Percentiles rank a stretch among this genome's conserved stretches.
These are phyloP conservation scores for Marasmius sp. DNA, from an alignment of 1,284 basidiomycete genomes.

Conservation along the genomic window DNA sequence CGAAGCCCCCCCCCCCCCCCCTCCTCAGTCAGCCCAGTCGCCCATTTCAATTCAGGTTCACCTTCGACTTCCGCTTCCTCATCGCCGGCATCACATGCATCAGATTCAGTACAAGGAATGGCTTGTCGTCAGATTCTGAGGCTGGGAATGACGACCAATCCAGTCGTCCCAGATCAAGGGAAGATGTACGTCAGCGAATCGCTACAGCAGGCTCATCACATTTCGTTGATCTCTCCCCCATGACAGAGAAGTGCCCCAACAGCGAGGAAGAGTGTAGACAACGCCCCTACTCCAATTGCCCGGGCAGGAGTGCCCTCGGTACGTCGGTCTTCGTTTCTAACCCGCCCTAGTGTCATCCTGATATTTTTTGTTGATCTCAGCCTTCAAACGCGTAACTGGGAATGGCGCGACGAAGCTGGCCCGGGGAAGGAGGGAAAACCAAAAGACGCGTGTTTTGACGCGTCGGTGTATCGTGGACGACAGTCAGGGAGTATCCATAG, in stretches of 20 bases:
- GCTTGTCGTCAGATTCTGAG: slow-evolving; percentile 33
- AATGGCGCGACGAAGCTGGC: no score
- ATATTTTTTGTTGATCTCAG: no score
- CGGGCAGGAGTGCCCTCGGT: no score
- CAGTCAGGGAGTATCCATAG: no score
- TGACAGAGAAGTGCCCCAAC: slow-evolving; percentile 17
- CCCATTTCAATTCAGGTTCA: slow-evolving; percentile 38
- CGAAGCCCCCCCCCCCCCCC: slow-evolving; percentile 28
- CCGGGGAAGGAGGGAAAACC: no score
- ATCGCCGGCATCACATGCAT: slow-evolving; percentile 27
- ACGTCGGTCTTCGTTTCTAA: no score
- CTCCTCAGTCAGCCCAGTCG: slow-evolving; percentile 53
- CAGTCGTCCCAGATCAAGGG: slow-evolving; percentile 59
- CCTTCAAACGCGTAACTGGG: no score
- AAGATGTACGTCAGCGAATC: slow-evolving; percentile 52
- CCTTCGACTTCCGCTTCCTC: slow-evolving; percentile 29
- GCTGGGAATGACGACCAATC: slow-evolving; percentile 19
- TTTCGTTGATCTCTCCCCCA: slow-evolving; percentile 34
- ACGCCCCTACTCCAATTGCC: no score
- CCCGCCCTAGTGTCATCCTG: no score
- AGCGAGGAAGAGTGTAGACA: no score
- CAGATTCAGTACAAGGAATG: slow-evolving; percentile 38
- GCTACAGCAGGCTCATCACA: slow-evolving; percentile 48
- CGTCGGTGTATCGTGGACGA: fast-evolving
- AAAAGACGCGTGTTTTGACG: no score